Evolutionary conservation across 225 moss, liverwort and hornwort species (phyloP).

Genomic region (Ulota crispa): DNA sequence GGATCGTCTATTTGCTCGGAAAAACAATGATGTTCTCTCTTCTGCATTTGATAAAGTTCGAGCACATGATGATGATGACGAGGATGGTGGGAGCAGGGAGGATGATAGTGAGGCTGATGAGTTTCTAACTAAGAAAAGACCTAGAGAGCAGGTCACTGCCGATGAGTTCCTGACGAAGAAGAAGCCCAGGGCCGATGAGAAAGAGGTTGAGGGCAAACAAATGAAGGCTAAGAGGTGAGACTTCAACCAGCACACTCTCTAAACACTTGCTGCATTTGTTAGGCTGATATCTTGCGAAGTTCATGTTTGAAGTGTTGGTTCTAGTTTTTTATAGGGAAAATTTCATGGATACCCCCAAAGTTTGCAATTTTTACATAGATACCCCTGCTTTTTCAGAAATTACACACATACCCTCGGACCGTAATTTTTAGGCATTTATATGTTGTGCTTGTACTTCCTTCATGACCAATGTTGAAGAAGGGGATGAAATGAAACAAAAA

Average conservation of each 20-base stretch:
- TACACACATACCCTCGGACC: no score
- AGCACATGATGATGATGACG: constrained; percentile 40
- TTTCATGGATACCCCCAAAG: no score
- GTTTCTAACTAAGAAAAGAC: constrained; percentile 59
- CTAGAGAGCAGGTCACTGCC: constrained; percentile 45
- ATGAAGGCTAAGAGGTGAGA: constrained; percentile 56
- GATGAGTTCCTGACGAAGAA: constrained; percentile 76
- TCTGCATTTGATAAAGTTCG: constrained; percentile 75
- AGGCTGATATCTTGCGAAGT: background rate
- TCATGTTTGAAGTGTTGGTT: background rate
- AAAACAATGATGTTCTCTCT: constrained; percentile 78
- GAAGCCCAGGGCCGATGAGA: constrained; percentile 51
- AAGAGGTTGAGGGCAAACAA: constrained; percentile 49
- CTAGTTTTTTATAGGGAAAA: no score
- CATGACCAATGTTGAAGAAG: no score
- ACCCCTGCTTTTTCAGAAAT: no score
- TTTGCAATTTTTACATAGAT: no score
- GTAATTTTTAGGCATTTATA: no score
- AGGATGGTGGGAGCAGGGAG: constrained; percentile 20
- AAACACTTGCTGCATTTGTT: background rate
- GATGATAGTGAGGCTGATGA: constrained; percentile 43
- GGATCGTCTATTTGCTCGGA: constrained; percentile 84
- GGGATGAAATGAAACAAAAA: no score
- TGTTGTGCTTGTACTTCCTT: no score
- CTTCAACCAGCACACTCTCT: background rate